Evolutionary conservation across 495 filamentous ascomycete species (phyloP).

Genomic region (Ascobolus immersus): DNA sequence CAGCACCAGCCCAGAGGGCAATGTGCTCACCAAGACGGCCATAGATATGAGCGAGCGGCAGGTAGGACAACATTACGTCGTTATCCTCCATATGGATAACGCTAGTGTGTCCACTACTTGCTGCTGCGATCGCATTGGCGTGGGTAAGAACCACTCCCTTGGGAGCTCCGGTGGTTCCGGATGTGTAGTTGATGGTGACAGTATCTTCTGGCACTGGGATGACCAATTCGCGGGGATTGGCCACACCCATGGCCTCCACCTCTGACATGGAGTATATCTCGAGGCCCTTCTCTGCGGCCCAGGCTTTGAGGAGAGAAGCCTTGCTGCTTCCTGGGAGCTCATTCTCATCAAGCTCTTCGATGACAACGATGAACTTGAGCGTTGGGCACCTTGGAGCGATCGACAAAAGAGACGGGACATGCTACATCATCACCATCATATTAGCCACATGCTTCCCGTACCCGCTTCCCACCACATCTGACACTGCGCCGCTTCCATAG

Average conservation of each 20-base stretch:
- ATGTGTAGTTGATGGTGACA: constrained; percentile 94
- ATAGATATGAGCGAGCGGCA: constrained; percentile 88
- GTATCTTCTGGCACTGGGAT: constrained; percentile 50
- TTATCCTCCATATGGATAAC: constrained; percentile 23
- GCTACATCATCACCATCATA: constrained; percentile 19
- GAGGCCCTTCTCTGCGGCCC: constrained; percentile 47
- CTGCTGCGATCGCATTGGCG: constrained; percentile 48
- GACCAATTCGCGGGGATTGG: constrained; percentile 36
- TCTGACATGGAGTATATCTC: constrained; percentile 51
- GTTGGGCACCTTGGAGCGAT: constrained; percentile 50
- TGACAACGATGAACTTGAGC: constrained; percentile 67
- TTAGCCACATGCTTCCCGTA: too few species aligned
- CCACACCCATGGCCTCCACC: constrained; percentile 50
- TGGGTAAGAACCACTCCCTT: constrained; percentile 86
- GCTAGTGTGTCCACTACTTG: constrained; percentile 28
- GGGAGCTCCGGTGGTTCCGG: constrained; percentile 78
- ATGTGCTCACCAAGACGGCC: constrained; percentile 59
- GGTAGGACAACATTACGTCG: constrained; percentile 56
- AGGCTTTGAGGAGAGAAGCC: constrained; percentile 40
- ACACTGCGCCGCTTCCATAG: neutral
- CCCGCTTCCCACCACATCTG: neutral
- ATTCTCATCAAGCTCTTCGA: constrained; percentile 65
- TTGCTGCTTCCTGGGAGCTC: constrained; percentile 61
- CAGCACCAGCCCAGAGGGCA: constrained; percentile 41
- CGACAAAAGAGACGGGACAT: constrained; percentile 67